Percentiles rank a stretch among this genome's conserved stretches.
Conservation (phyloP, 768 basidiomycete genomes). For the Multifurca ochricompacta region DNA sequence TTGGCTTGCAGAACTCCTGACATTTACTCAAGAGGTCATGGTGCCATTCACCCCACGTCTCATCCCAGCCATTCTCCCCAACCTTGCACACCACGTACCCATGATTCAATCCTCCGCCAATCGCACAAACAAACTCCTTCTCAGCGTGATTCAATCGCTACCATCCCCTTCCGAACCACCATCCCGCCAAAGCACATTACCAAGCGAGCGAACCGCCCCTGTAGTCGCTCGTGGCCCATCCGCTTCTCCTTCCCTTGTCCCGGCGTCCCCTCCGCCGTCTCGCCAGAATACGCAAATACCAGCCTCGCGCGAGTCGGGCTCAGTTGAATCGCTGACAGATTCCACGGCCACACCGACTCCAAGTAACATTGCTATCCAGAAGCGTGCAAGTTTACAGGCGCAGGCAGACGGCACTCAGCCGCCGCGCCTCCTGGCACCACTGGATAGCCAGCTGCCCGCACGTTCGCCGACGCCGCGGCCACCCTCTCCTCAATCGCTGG, state of each 20-base stretch:
- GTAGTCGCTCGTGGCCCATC: slow-evolving; percentile 30
- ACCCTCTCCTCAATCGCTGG: slow-evolving; percentile 21
- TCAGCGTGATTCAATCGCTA: slow-evolving; percentile 76
- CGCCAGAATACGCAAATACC: slow-evolving; percentile 38
- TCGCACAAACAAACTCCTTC: slow-evolving; percentile 78
- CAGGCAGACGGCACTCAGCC: background rate
- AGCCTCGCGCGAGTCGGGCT: slow-evolving; percentile 39
- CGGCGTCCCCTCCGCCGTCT: slow-evolving; percentile 35
- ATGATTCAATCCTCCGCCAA: slow-evolving; percentile 85
- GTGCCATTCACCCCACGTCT: slow-evolving; percentile 93
- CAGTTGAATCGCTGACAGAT: slow-evolving; percentile 39
- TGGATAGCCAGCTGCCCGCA: slow-evolving; percentile 12
- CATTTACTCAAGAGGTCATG: slow-evolving; percentile 85
- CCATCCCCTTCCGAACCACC: slow-evolving; percentile 59
- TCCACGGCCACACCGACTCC: slow-evolving; percentile 21
- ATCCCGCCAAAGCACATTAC: slow-evolving; percentile 27
- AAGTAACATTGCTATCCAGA: slow-evolving; percentile 22
- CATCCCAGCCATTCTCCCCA: slow-evolving; percentile 87
- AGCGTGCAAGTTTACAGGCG: slow-evolving; percentile 14
- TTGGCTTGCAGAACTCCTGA: slow-evolving; percentile 89
- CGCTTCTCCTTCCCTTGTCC: slow-evolving; percentile 48
- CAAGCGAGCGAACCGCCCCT: slow-evolving; percentile 22
- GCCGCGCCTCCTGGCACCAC: slow-evolving; percentile 1
- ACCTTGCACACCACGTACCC: slow-evolving; percentile 83
- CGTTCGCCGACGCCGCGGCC: slow-evolving; percentile 27